A percentile compares a stretch with the other conserved stretches of the same genome.
Evolutionary conservation across 2,329 filamentous ascomycete genomes (phyloP).

Genomic region (Penicillium sp.): DNA sequence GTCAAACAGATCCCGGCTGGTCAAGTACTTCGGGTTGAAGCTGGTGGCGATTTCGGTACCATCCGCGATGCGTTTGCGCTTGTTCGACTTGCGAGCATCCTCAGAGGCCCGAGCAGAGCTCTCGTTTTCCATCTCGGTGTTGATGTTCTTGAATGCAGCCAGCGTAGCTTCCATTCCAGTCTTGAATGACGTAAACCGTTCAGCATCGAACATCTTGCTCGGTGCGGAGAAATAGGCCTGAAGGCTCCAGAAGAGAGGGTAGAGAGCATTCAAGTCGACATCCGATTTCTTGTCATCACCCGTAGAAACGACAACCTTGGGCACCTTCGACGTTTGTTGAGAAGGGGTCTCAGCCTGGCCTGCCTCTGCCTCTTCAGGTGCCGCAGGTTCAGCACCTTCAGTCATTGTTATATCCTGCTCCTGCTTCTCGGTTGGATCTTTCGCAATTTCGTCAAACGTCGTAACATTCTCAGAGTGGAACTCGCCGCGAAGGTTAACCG

Average conservation of each 20-base stretch:
- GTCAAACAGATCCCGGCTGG: constrained; percentile 93
- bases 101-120: constrained; percentile 56
- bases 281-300: constrained; percentile 19
- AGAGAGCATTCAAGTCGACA: constrained; percentile 71
- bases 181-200: constrained; percentile 66
- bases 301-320: constrained; percentile 28
- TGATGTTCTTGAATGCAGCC: constrained; percentile 70
- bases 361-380: constrained; percentile 31
- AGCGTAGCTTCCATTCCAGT: constrained; percentile 62
- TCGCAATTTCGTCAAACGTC: constrained; percentile 64
- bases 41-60: constrained; percentile 65
- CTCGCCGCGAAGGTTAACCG: constrained; percentile 91
- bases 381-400: constrained; percentile 35
- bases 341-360: constrained; percentile 16
- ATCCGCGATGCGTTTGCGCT: constrained; percentile 66
- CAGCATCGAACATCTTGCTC: constrained; percentile 70
- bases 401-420: constrained; percentile 67
- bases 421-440: constrained; percentile 42
- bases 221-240: constrained; percentile 92
- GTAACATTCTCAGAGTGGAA: constrained; percentile 96
- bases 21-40: constrained; percentile 98
- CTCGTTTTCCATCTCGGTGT: constrained; percentile 67
- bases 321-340: constrained; percentile 18
- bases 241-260: constrained; percentile 90
- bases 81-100: constrained; percentile 63